Base-by-base conservation (phyloP, 805 yeast genomes). In the Wickerhamiella australiensis region DNA sequence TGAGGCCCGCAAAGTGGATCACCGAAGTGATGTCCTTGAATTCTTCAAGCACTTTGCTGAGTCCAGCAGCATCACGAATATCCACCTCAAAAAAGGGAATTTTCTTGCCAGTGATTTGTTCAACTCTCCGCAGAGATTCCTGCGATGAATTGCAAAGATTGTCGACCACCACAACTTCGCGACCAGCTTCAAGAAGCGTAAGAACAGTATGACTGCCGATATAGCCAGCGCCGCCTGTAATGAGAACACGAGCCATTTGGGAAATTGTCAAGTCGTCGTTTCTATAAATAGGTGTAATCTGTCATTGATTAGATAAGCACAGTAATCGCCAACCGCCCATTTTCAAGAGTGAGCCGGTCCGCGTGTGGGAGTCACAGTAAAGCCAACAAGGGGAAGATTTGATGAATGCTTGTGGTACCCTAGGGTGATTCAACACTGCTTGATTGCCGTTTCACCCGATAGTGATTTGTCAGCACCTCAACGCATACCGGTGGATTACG, bases 151-250 rank as follows among this genome's bases (percentile, higher is more conserved):
- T 84, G 58, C 71, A 66, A 52, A 81, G 68, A 62, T 80, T 80
- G 63, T 84, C 94, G 20, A 80, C 77, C 41, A 84, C 74, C n/a
- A 84, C 79, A 27, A 82, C 85, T 25, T 79, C 73, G 58, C 78
- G 74, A 22, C 85, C 85, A 47, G 75, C 70, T 52, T 74, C 72
- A 46, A 79, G 61, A 48, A 80, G 70, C 57, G 77, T 82, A 44
- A 78, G 76, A 15, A 64, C 84, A 1, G 90, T 80, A 61, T 84
- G 92, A 8, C 90, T 80, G 22, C 92, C 94, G 59, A 85, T 82
- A 65, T 84, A 84, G 18, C 94, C 92, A 23, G 90, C 85, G 44
- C 94, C 94, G 42, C 94, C 94, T 20, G 92, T 82, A 25, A 84
- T 88, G 49, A 82, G 68, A 42, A 80, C 54, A 17, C 47, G 49